phyloP scores from a whole-genome alignment of 345 rosid species.

The Capsella bursapastoris region DNA sequence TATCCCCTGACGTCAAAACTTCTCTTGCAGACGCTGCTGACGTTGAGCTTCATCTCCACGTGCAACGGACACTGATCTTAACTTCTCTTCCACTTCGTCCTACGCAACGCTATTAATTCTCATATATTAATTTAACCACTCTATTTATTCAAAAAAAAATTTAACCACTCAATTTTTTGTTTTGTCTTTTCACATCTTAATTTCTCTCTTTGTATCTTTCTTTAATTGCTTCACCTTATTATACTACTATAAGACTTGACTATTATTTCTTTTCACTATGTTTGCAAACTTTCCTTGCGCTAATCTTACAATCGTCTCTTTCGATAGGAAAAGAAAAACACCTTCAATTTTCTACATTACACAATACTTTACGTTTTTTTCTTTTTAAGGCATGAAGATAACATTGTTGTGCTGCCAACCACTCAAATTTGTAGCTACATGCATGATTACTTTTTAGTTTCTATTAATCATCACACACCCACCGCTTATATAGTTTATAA shows the following conservation, averaged over 20 bases:
- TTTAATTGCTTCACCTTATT: not conserved
- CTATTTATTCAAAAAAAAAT: too few species aligned
- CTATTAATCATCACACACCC: conserved; percentile 15
- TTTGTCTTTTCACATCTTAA: not conserved
- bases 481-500: not conserved
- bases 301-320: not conserved
- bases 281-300: not conserved
- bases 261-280: not conserved
- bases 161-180: too few species aligned
- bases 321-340: not conserved
- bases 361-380: too few species aligned
- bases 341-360: too few species aligned
- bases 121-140: too few species aligned
- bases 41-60: not conserved
- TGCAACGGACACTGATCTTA: conserved; percentile 10
- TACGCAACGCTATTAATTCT: not conserved
- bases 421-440: conserved; percentile 16
- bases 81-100: not conserved
- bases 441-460: not conserved
- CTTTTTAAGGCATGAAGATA: not conserved
- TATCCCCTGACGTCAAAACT: conserved; percentile 27
- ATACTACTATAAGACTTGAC: too few species aligned
- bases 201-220: not conserved
- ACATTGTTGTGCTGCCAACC: conserved; percentile 13
- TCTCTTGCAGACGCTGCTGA: conserved; percentile 25